A percentile compares a stretch with the other conserved stretches of the same genome.
Evolutionary conservation across 164 flowering plant genomes (phyloP).

Genomic region (Euptelea pleiosperma): DNA sequence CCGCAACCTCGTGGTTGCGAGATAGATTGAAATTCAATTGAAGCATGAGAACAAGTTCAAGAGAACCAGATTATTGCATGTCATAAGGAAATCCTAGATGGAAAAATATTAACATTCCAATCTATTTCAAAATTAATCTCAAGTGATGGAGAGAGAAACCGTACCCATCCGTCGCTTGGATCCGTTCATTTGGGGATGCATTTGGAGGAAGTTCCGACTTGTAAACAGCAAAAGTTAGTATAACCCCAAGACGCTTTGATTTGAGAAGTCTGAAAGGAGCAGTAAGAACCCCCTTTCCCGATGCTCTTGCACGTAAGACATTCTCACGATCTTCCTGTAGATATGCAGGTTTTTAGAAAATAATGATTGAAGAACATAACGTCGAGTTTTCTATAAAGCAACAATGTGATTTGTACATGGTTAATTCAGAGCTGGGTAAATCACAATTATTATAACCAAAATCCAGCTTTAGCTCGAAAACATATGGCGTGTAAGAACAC

Average conservation of each 20-base stretch:
- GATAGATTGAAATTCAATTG: no score
- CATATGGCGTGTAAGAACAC: no score
- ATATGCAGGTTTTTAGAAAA: neutral
- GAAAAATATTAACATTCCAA: neutral
- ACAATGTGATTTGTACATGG: no score
- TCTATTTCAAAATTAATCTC: no score
- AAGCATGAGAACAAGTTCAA: no score
- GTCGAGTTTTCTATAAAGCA: neutral
- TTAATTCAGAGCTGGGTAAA: no score
- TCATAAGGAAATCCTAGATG: neutral
- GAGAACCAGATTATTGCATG: no score
- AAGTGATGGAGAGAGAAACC: constrained; percentile 1
- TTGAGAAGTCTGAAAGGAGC: constrained; percentile 84
- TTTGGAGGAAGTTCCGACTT: constrained; percentile 67
- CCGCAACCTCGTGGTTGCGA: no score
- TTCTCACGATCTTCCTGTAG: constrained; percentile 95
- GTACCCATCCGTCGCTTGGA: constrained; percentile 83
- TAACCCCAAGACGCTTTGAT: constrained; percentile 84
- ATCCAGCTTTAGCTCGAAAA: neutral
- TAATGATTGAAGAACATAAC: neutral
- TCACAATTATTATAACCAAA: neutral
- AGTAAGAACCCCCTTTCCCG: constrained; percentile 91
- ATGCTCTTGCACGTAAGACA: constrained; percentile 79
- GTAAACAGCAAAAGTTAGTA: constrained; percentile 90
- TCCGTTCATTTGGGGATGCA: constrained; percentile 77